Conservation (phyloP, 2,329 filamentous ascomycete genomes). For the Teratosphaeria pseudoeucalypti region DNA sequence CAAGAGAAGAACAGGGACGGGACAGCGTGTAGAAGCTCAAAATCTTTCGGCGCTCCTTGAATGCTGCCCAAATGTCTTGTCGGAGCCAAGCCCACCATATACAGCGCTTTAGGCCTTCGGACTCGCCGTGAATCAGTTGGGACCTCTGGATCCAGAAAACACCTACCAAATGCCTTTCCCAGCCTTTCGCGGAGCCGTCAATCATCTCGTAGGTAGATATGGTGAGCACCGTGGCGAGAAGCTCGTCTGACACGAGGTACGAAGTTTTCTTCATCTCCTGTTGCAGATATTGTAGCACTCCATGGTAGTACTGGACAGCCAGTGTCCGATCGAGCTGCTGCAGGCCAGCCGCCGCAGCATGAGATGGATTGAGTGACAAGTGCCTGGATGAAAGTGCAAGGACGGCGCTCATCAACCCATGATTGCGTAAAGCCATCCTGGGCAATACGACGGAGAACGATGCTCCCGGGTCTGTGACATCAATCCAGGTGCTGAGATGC, state of each 20-base stretch:
- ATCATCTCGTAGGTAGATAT: constrained; percentile 56
- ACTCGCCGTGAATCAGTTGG: constrained; percentile 48
- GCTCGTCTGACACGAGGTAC: constrained; percentile 45
- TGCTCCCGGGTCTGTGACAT: constrained; percentile 30
- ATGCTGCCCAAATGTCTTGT: constrained; percentile 54
- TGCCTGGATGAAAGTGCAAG: constrained; percentile 44
- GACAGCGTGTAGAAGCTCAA: constrained; percentile 48
- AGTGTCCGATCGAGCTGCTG: constrained; percentile 12
- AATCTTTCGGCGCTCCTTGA: constrained; percentile 43
- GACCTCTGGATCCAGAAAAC: constrained; percentile 54
- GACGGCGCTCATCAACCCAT: constrained; percentile 46
- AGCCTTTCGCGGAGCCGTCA: constrained; percentile 43
- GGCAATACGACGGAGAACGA: constrained; percentile 27
- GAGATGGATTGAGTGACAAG: constrained; percentile 28
- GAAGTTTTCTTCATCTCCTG: constrained; percentile 45
- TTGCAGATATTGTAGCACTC: constrained; percentile 49
- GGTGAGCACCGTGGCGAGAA: constrained; percentile 48
- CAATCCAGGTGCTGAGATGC: constrained; percentile 27
- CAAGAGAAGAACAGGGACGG: constrained; percentile 36
- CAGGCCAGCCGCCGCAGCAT: background rate
- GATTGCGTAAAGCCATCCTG: constrained; percentile 37
- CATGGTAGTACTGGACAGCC: constrained; percentile 45
- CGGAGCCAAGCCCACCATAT: constrained; percentile 55
- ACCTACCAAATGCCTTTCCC: constrained; percentile 51
- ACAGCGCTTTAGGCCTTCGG: constrained; percentile 42